Percentiles rank a stretch among this genome's conserved stretches.
These are phyloP conservation scores for Colletotrichum kahawae DNA, from an alignment of 2,329 filamentous ascomycete species.

Conservation along the genomic window DNA sequence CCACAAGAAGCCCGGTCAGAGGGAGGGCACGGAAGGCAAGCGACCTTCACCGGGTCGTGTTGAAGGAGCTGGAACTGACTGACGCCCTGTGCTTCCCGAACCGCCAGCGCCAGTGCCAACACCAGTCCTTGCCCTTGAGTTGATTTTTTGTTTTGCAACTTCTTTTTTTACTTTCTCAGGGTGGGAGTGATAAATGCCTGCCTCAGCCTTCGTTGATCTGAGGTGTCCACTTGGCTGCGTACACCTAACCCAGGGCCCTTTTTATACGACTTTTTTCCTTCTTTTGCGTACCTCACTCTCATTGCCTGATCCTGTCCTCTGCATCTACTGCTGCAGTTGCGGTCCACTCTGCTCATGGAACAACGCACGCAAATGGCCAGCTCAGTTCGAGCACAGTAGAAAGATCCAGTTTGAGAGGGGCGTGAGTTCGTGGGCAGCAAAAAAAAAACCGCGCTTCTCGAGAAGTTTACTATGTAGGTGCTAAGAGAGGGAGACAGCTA, in stretches of 20 bases:
- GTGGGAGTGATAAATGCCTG: background rate
- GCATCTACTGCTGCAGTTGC: background rate
- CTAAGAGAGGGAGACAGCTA: background rate
- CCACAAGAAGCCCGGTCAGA: background rate
- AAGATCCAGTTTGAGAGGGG: background rate
- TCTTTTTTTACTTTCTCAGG: background rate
- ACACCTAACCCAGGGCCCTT: background rate
- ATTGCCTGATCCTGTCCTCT: background rate
- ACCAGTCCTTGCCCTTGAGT: background rate
- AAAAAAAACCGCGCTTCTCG: background rate
- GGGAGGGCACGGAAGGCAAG: background rate
- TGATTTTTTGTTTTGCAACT: background rate
- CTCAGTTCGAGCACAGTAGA: background rate
- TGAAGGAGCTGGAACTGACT: constrained; percentile 10
- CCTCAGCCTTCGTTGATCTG: background rate
- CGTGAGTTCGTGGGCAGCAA: background rate
- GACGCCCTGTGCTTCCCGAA: constrained; percentile 11
- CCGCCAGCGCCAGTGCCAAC: background rate
- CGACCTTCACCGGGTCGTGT: background rate
- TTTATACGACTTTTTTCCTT: background rate
- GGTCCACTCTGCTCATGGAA: background rate
- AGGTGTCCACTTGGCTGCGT: background rate
- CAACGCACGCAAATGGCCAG: background rate
- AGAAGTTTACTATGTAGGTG: background rate
- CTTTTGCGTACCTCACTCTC: background rate